Evolutionary conservation across 1,139 yeast genomes (phyloP).

Genomic region (Kurtzmaniella quercitrusa): DNA sequence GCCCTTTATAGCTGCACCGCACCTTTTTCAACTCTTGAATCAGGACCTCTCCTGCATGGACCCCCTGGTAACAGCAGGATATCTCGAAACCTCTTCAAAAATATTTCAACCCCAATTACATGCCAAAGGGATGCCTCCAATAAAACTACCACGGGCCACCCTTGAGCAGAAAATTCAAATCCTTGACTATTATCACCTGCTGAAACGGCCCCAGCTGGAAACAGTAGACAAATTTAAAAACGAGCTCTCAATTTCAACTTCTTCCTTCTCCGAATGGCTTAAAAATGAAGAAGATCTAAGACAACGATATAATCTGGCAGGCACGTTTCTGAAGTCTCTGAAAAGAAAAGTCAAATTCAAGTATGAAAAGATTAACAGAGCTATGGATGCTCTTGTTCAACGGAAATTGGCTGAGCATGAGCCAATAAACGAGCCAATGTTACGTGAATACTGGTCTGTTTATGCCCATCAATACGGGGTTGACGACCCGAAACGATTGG

Average conservation of each 20-base stretch:
- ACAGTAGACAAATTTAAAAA: conserved; percentile 51
- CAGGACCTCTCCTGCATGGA: conserved; percentile 9
- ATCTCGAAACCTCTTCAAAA: conserved; percentile 3
- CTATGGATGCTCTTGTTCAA: conserved; percentile 53
- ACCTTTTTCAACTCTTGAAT: not conserved
- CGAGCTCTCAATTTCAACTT: conserved; percentile 50
- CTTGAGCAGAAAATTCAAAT: conserved; percentile 56
- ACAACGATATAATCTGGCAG: conserved; percentile 35
- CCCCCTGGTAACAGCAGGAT: conserved; percentile 3
- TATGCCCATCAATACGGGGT: conserved; percentile 57
- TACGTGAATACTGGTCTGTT: conserved; percentile 53
- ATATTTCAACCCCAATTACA: conserved; percentile 1
- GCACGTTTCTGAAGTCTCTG: conserved; percentile 35
- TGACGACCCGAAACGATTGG: conserved; percentile 54
- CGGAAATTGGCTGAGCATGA: conserved; percentile 39
- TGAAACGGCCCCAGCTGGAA: conserved; percentile 53
- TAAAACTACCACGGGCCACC: conserved; percentile 51
- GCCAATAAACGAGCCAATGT: conserved; percentile 50
- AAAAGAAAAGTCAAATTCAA: conserved; percentile 50
- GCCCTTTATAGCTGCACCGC: not conserved
- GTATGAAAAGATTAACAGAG: conserved; percentile 54
- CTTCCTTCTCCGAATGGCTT: conserved; percentile 58
- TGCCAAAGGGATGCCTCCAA: conserved; percentile 16
- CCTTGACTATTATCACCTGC: conserved; percentile 46
- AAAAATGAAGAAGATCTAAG: conserved; percentile 50